Evolutionary conservation across 1,139 yeast species (phyloP), one percentile per base, ranked within the genome.

Genomic region (Arxiozyma heterogenica): DNA sequence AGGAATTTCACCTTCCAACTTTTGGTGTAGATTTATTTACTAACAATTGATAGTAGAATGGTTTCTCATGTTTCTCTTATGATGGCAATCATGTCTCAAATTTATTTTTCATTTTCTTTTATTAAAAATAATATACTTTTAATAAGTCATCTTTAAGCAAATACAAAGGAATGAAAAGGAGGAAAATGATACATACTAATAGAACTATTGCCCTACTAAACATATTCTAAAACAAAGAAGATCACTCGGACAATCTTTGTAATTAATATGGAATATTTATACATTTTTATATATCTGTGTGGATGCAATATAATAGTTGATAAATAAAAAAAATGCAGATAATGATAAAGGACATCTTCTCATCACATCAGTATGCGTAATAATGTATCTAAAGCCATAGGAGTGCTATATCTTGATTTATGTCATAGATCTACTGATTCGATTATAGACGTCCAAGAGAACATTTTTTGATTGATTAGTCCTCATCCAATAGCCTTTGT

Each of bases 401-500:
- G 12, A 34, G n/a, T 12, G 5, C n/a, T 34, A 34, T 34, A 3
- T 34, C 39, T 34, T 34, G 4, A 2, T 17, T 46, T 22, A 46
- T 20, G 54, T 27, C 51, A 58, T 53, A 2, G 58, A 51, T 22
- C 57, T 55, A 42, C 55, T 62, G 1, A 65, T 64, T 21, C 58
- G 55, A 47, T 64, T 67, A 54, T 68, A 70, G 2, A 65, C 68
- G 38, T 67, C 64, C 9, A 69, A 50, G 12, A 70, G 55, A 22
- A 58, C 61, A 48, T 60, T 59, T 53, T 63, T 64, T 38, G 66
- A 61, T 22, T 55, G 56, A 50, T 58, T 59, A 3, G 73, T 68
- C 51, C 71, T 68, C 1, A 70, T 72, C 63, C 72, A 84, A 9
- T 87, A 89, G 50, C 81, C 83, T 58, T 78, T 75, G 66, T 89